These are phyloP conservation scores for Aspergillus arachidicola DNA, from an alignment of 2,329 filamentous ascomycete species.

Conservation along the genomic window DNA sequence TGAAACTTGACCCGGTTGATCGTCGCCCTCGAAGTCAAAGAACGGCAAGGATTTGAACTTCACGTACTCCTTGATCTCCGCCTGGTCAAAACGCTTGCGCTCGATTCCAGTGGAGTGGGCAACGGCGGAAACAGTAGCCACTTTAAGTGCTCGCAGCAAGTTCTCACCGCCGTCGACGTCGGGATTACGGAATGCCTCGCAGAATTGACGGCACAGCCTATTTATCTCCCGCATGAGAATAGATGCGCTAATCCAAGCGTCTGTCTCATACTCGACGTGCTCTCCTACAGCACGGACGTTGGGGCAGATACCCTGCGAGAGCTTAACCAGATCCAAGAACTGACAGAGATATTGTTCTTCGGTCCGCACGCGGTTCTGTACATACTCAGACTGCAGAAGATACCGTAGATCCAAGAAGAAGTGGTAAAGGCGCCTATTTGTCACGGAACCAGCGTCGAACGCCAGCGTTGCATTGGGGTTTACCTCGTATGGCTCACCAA, in stretches of 20 bases:
- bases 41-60: constrained; percentile 76
- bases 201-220: constrained; percentile 82
- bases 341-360: constrained; percentile 89
- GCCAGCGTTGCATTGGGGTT: constrained; percentile 83
- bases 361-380: constrained; percentile 79
- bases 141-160: constrained; percentile 68
- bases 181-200: constrained; percentile 78
- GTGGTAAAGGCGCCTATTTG: constrained; percentile 93
- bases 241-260: constrained; percentile 96
- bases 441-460: constrained; percentile 92
- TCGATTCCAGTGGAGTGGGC: constrained; percentile 89
- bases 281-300: constrained; percentile 90
- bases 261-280: constrained; percentile 97
- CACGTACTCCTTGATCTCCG: constrained; percentile 84
- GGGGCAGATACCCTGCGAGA: constrained; percentile 95
- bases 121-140: constrained; percentile 80
- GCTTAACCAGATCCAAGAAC: constrained; percentile 91
- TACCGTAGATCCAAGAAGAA: constrained; percentile 96
- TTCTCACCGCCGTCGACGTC: constrained; percentile 65
- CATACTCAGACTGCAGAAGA: constrained; percentile 83
- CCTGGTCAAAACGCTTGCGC: constrained; percentile 77
- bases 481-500: constrained; percentile 89
- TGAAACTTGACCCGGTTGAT: constrained; percentile 44
- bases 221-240: constrained; percentile 95
- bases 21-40: constrained; percentile 73